Percentiles rank a stretch among this genome's conserved stretches.
These are phyloP conservation scores for Malassezia restricta DNA, from an alignment of 1,284 basidiomycete genomes.

Conservation along the genomic window DNA sequence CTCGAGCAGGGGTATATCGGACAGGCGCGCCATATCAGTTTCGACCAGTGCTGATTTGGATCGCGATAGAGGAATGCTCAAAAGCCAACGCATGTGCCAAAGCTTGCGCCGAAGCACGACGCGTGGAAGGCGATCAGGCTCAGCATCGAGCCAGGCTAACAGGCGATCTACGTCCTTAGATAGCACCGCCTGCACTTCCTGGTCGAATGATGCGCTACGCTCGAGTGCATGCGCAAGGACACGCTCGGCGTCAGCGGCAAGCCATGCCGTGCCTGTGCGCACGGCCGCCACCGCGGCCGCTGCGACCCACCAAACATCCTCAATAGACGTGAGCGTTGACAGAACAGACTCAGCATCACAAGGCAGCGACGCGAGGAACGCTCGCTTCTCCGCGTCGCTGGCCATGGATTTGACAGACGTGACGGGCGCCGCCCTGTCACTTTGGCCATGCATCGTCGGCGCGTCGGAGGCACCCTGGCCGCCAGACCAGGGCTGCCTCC, in stretches of 20 bases:
- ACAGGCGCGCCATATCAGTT: conserved; percentile 1
- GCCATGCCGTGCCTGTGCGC: conserved; percentile 4
- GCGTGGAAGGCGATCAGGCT: background rate
- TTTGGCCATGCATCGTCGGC: background rate
- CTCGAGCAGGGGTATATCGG: conserved; percentile 8
- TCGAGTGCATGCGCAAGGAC: background rate
- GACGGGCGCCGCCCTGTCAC: background rate
- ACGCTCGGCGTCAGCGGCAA: conserved; percentile 3
- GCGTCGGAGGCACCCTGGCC: background rate
- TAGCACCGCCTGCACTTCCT: conserved; percentile 1
- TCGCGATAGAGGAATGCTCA: conserved; percentile 7
- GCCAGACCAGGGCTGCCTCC: background rate
- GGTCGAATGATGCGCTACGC: conserved; percentile 7
- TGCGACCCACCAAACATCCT: conserved; percentile 12
- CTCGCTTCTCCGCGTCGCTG: background rate
- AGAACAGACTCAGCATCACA: background rate
- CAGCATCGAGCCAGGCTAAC: conserved; percentile 5
- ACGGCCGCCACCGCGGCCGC: conserved; percentile 8
- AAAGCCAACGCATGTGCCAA: conserved; percentile 17
- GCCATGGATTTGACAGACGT: background rate
- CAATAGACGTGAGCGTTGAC: background rate
- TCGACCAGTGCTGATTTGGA: background rate
- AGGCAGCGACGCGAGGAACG: conserved; percentile 7
- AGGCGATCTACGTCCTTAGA: background rate
- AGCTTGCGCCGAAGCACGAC: conserved; percentile 11